Evolutionary conservation across 106 monocot species (phyloP), one percentile per base, ranked within the genome.

Genomic region (Acorus gramineus): DNA sequence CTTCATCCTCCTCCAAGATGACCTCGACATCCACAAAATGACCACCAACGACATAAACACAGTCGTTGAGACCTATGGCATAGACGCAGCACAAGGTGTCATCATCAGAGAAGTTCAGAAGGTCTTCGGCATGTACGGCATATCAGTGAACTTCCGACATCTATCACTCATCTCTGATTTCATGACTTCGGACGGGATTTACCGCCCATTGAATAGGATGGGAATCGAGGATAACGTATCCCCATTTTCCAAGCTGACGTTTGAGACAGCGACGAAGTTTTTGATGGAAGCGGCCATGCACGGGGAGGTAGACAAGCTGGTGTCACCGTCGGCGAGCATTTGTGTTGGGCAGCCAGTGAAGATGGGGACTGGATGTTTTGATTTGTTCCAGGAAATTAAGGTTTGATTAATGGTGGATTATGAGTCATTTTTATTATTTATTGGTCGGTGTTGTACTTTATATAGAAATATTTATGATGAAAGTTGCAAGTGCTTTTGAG

Each of bases 181-280:
- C 71, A 98, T 98, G 98, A 85, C 85, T 3, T 71, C 60, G 48
- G 59, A 85, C 46, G 98, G 98, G 14, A 83, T 80, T 0, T 92
- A 85, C 66, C 73, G 98, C 11, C 73, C 98, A 0, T 74, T 98
- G 88, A 92, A 81, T 55, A 69, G 98, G 57, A 44, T 77, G 3
- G 98, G 83, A 4, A 85, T 89, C 73, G 69, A 71, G 0, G 49
- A 55, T 46, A 68, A 61, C 55, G 92, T 92, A 2, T 92, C 92
- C 3, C 92, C 98, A 48, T 98, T 98, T 57, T 57, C 79, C 51
- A 92, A 83, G 69, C 91, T 98, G 76, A 88, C 98, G 0, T 98
- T 88, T 53, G 98, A 98, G 74, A 92, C 83, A 0, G 98, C 98
- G 4, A 82, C 88, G 2, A 92, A 73, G 60, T 79, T 85, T 61